Percentiles rank a stretch among this genome's conserved stretches.
phyloP scores from a whole-genome alignment of 2,329 filamentous ascomycete species.

The Fusarium clavum region DNA sequence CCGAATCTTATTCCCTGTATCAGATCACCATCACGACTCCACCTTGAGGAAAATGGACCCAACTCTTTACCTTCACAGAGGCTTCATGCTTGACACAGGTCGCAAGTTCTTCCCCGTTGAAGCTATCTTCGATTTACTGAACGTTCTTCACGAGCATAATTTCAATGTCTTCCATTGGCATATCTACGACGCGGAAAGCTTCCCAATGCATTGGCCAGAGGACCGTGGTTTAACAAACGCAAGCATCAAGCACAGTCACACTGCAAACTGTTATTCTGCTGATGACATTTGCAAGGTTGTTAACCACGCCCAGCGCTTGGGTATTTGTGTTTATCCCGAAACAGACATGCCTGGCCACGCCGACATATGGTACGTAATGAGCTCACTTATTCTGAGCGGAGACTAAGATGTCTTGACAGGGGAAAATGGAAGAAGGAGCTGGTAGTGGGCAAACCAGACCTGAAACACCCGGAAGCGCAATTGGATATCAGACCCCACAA shows the following conservation, averaged over 20 bases:
- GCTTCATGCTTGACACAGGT: constrained; percentile 19
- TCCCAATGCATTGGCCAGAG: background rate
- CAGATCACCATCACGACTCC: background rate
- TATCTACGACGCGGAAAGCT: constrained; percentile 21
- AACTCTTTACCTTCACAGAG: constrained; percentile 7
- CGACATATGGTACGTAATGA: constrained; percentile 6
- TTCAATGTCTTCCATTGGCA: constrained; percentile 28
- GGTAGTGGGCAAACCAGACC: constrained; percentile 4
- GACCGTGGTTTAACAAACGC: constrained; percentile 1
- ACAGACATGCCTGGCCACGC: constrained; percentile 20
- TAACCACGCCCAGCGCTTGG: background rate
- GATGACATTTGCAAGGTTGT: background rate
- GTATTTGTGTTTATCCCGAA: constrained; percentile 6
- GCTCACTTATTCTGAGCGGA: fast-evolving
- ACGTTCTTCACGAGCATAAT: constrained; percentile 15
- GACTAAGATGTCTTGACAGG: fast-evolving
- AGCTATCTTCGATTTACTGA: background rate
- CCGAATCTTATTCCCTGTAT: background rate
- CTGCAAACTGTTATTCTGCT: background rate
- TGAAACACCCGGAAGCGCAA: background rate
- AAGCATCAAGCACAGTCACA: constrained; percentile 3
- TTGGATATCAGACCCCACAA: constrained; percentile 3
- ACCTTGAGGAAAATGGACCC: background rate
- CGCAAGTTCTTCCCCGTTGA: constrained; percentile 22
- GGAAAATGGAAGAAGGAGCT: constrained; percentile 12